Percentiles rank a stretch among this genome's conserved stretches.
phyloP scores from a whole-genome alignment of 2,329 filamentous ascomycete genomes.

The Nigrograna mackinnonii region DNA sequence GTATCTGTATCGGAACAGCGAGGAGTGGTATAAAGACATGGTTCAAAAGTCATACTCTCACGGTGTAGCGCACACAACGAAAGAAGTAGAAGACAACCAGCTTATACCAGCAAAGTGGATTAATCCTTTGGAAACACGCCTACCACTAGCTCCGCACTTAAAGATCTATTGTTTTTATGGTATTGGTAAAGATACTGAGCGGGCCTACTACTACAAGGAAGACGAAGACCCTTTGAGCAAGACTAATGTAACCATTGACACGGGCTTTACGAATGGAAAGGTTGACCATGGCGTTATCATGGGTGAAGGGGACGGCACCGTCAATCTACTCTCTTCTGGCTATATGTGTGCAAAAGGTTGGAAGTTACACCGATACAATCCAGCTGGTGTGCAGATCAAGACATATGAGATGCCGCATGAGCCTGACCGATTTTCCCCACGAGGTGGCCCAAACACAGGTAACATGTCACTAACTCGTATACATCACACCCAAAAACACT shows the following conservation, averaged over 20 bases:
- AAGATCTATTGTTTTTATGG: conserved; percentile 99
- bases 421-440: conserved; percentile 86
- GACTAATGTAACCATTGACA: conserved; percentile 65
- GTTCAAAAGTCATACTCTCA: conserved; percentile 80
- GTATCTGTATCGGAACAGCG: conserved; percentile 77
- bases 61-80: conserved; percentile 78
- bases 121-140: conserved; percentile 86
- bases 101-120: conserved; percentile 75
- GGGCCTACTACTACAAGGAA: conserved; percentile 86
- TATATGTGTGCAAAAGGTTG: conserved; percentile 98
- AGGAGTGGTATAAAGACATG: conserved; percentile 82
- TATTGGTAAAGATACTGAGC: conserved; percentile 89
- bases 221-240: conserved; percentile 68
- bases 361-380: conserved; percentile 93
- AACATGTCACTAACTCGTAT: conserved; percentile 20
- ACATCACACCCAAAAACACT: background rate
- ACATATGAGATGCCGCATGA: conserved; percentile 97
- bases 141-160: conserved; percentile 84
- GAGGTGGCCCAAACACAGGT: conserved; percentile 69
- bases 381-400: conserved; percentile 77
- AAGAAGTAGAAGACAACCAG: conserved; percentile 73
- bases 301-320: conserved; percentile 95
- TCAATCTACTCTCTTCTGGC: conserved; percentile 86
- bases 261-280: conserved; percentile 49
- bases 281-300: conserved; percentile 89